phyloP scores from a whole-genome alignment of 176 grass and related monocot species.

The Bolboschoenus planiculmis region DNA sequence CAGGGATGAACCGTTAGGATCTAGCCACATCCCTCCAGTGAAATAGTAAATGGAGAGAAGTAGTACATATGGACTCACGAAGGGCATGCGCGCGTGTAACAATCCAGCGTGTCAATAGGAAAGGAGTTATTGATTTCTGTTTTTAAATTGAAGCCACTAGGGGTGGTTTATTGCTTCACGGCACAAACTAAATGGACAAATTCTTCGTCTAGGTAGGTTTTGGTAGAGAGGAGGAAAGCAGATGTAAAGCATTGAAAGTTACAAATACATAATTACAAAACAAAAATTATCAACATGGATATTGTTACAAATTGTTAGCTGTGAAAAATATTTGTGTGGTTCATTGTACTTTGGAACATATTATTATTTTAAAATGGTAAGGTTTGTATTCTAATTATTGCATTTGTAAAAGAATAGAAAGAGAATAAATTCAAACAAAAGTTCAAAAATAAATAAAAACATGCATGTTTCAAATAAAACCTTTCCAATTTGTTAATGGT shows the following conservation, averaged over 20 bases:
- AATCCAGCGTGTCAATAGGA: not conserved
- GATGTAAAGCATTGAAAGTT: not conserved
- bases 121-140: not conserved
- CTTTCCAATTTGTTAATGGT: not conserved
- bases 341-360: not conserved
- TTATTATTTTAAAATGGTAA: not conserved
- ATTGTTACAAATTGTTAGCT: not conserved
- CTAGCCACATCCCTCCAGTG: not conserved
- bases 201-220: not conserved
- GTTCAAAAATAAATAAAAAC: not conserved
- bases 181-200: not conserved
- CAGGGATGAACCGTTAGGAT: not conserved
- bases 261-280: not conserved
- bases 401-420: not conserved
- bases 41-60: not conserved
- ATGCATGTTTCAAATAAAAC: not conserved
- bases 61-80: not conserved
- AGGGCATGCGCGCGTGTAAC: not conserved
- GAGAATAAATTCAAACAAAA: not conserved
- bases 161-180: not conserved
- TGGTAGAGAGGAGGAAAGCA: not conserved
- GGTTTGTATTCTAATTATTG: not conserved
- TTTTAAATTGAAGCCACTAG: not conserved
- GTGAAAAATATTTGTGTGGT: not conserved
- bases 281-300: not conserved